Evolutionary conservation across 2,329 filamentous ascomycete genomes (phyloP).

Genomic region (Neofusicoccum parvum): DNA sequence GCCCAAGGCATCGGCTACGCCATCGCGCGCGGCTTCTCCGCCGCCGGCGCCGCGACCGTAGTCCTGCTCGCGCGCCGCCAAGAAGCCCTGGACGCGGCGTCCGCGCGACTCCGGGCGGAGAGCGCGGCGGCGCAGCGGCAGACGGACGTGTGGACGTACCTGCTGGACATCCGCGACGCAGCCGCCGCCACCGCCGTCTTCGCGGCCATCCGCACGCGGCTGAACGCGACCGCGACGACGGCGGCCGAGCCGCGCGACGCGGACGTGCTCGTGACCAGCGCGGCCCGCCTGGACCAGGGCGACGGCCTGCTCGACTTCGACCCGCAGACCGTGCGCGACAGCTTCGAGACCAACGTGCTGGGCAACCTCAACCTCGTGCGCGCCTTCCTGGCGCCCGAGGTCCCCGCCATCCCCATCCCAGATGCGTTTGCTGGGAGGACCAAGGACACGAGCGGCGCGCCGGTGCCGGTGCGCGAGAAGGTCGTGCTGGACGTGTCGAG

Average conservation of each 20-base stretch:
- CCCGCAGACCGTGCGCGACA: slow-evolving; percentile 19
- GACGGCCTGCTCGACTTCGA: slow-evolving; percentile 2
- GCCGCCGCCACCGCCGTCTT: slow-evolving; percentile 9
- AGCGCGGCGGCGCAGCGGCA: background rate
- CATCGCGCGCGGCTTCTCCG: slow-evolving; percentile 35
- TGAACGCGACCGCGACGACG: background rate
- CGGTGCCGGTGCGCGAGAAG: background rate
- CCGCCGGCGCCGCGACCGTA: slow-evolving; percentile 43
- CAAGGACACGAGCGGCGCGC: background rate
- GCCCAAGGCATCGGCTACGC: slow-evolving; percentile 32
- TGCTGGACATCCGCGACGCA: slow-evolving; percentile 18
- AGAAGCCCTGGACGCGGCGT: slow-evolving; percentile 30
- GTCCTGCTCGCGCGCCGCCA: slow-evolving; percentile 44
- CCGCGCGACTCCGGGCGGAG: background rate
- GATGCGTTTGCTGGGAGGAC: background rate
- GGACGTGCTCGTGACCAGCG: slow-evolving; percentile 24
- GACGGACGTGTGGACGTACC: slow-evolving; percentile 14
- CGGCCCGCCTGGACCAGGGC: slow-evolving; percentile 9
- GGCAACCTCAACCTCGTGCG: slow-evolving; percentile 24
- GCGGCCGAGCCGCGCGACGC: background rate
- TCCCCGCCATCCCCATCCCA: background rate
- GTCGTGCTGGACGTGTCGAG: slow-evolving; percentile 14
- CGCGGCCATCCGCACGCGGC: slow-evolving; percentile 5
- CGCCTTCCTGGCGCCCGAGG: slow-evolving; percentile 23
- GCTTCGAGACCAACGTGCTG: slow-evolving; percentile 22